Conservation (phyloP, 106 monocot species). For the Chionographis japonica region DNA sequence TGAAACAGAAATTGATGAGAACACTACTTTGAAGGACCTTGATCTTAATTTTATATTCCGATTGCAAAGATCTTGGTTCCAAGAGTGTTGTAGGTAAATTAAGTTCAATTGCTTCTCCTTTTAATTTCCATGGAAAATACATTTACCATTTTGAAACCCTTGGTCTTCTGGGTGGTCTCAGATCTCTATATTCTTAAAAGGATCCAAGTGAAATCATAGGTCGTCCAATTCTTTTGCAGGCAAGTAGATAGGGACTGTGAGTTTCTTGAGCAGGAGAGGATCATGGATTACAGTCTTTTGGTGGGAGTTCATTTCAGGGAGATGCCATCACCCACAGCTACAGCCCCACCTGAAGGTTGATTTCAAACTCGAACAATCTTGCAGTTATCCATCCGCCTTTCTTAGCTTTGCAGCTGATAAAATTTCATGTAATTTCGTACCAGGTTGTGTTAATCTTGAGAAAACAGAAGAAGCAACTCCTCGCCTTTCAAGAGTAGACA, state of each 20-base stretch:
- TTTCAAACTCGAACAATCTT: not conserved
- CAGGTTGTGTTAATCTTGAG: slow-evolving; percentile 13
- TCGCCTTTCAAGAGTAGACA: slow-evolving; percentile 19
- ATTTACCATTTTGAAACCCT: not conserved
- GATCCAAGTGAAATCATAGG: too few species aligned
- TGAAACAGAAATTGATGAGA: slow-evolving; percentile 25
- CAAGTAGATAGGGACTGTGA: slow-evolving; percentile 19
- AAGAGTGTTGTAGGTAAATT: slow-evolving; percentile 21
- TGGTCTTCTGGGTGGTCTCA: too few species aligned
- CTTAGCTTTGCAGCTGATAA: not conserved
- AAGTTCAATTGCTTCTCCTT: not conserved
- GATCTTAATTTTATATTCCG: slow-evolving; percentile 34
- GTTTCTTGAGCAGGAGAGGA: slow-evolving; percentile 19
- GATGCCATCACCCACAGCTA: slow-evolving; percentile 6
- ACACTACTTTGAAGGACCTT: slow-evolving; percentile 30
- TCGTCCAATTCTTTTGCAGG: slow-evolving; percentile 1
- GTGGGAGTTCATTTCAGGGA: slow-evolving; percentile 19
- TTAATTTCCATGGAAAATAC: not conserved
- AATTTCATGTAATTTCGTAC: not conserved
- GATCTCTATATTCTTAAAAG: too few species aligned
- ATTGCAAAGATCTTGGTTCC: slow-evolving; percentile 27
- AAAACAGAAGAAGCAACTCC: slow-evolving; percentile 19
- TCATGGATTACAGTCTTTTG: slow-evolving; percentile 29
- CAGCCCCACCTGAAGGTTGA: slow-evolving; percentile 1
- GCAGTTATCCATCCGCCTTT: not conserved